Evolutionary conservation across 805 yeast species (phyloP).

Genomic region (Wickerhamiella siamensis): DNA sequence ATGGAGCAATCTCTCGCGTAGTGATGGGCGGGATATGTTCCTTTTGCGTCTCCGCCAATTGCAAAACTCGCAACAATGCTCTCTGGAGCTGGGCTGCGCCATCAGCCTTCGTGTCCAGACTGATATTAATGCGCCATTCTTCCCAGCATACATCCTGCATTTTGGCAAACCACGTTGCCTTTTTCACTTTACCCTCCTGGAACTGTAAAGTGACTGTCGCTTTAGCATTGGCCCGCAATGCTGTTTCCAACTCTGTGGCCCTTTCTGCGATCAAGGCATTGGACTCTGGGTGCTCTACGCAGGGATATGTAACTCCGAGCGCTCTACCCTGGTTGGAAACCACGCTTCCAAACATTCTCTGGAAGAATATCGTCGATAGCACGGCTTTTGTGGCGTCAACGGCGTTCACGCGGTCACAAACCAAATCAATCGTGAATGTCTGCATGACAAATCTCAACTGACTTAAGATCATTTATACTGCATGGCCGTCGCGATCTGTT

Average conservation of each 20-base stretch:
- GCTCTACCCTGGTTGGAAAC: conserved; percentile 43
- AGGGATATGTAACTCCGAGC: conserved; percentile 38
- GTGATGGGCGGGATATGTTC: conserved; percentile 64
- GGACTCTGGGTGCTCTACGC: conserved; percentile 11
- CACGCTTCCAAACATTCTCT: conserved; percentile 52
- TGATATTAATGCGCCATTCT: conserved; percentile 45
- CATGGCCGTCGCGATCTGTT: conserved; percentile 6
- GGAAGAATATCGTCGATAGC: conserved; percentile 53
- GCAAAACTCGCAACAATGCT: conserved; percentile 34
- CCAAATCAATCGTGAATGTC: conserved; percentile 6
- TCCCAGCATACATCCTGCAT: conserved; percentile 49
- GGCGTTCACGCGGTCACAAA: conserved; percentile 35
- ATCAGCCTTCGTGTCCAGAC: conserved; percentile 14
- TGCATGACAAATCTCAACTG: neutral
- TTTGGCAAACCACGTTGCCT: conserved; percentile 43
- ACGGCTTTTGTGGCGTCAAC: conserved; percentile 44
- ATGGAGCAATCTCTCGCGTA: conserved; percentile 50
- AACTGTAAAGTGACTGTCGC: conserved; percentile 11
- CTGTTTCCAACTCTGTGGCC: conserved; percentile 7
- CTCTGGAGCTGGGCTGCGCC: conserved; percentile 27
- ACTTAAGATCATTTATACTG: neutral
- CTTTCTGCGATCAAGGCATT: conserved; percentile 11
- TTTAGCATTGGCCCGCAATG: conserved; percentile 8
- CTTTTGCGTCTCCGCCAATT: conserved; percentile 40
- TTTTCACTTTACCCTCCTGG: conserved; percentile 25